Evolutionary conservation across 257 asterid genomes (phyloP).

Genomic region (Solanum sejunctum): DNA sequence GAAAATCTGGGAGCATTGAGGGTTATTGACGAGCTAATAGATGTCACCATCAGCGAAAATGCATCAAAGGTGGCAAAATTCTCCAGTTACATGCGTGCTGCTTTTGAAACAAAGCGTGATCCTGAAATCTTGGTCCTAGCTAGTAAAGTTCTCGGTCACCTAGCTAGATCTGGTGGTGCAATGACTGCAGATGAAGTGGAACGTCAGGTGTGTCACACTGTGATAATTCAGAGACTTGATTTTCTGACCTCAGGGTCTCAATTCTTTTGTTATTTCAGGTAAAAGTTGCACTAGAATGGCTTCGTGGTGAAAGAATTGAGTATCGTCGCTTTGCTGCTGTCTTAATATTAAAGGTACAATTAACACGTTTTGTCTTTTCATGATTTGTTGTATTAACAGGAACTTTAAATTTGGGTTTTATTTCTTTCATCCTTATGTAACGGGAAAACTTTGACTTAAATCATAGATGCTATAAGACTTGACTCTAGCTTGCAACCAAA

Average conservation of each 20-base stretch:
- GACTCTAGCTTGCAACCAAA: background rate
- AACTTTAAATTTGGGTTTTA: constrained; percentile 1
- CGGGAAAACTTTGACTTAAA: background rate
- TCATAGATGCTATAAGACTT: background rate
- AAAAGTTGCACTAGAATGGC: constrained; percentile 88
- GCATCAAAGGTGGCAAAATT: constrained; percentile 85
- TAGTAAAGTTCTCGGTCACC: constrained; percentile 90
- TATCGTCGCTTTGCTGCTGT: constrained; percentile 95
- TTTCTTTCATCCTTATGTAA: background rate
- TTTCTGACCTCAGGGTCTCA: constrained; percentile 1
- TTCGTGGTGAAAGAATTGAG: constrained; percentile 85
- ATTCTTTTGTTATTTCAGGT: constrained; percentile 43
- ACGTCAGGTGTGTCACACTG: constrained; percentile 47
- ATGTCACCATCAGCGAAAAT: constrained; percentile 78
- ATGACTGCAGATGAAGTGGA: constrained; percentile 99
- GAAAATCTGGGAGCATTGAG: constrained; percentile 93
- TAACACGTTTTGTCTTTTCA: background rate
- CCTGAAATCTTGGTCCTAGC: constrained; percentile 79
- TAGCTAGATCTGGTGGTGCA: constrained; percentile 99
- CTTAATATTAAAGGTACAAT: constrained; percentile 72
- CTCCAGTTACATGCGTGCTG: constrained; percentile 76
- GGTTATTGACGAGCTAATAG: constrained; percentile 95
- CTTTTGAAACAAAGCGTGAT: constrained; percentile 85
- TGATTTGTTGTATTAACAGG: background rate
- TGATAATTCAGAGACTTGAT: constrained; percentile 1